phyloP scores from a whole-genome alignment of 768 basidiomycete genomes.

The Cyclocybe aegerita region DNA sequence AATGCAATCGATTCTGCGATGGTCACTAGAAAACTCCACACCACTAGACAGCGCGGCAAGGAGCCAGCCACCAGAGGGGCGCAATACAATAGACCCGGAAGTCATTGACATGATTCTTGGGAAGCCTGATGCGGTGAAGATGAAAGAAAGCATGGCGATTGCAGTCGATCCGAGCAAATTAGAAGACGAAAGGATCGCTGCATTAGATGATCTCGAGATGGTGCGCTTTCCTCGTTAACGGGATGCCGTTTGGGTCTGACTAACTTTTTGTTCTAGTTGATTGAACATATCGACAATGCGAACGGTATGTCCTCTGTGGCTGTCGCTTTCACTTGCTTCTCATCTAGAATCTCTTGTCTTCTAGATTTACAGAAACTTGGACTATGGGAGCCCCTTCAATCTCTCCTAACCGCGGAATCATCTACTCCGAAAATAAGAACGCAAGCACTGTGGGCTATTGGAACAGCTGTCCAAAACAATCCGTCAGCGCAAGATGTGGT shows the following conservation, averaged over 20 bases:
- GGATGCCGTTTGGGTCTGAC: too few species aligned
- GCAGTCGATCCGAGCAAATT: slow-evolving; percentile 56
- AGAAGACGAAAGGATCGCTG: slow-evolving; percentile 61
- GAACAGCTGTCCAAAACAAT: slow-evolving; percentile 90
- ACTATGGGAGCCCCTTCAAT: slow-evolving; percentile 78
- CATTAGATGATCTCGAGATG: slow-evolving; percentile 88
- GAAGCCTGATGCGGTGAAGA: slow-evolving; percentile 75
- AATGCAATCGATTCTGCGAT: slow-evolving; percentile 80
- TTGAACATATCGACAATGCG: slow-evolving; percentile 90
- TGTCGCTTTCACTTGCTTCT: neutral
- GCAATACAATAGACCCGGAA: slow-evolving; percentile 70
- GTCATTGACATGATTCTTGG: slow-evolving; percentile 86
- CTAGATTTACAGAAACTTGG: slow-evolving; percentile 73
- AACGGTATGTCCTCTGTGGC: slow-evolving; percentile 75
- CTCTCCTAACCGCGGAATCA: slow-evolving; percentile 51
- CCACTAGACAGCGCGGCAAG: slow-evolving; percentile 27
- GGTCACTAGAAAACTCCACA: slow-evolving; percentile 75
- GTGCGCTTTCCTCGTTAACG: too few species aligned
- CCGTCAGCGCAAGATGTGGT: slow-evolving; percentile 79
- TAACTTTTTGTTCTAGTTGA: slow-evolving; percentile 45
- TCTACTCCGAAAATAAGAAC: slow-evolving; percentile 61
- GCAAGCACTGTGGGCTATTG: slow-evolving; percentile 82
- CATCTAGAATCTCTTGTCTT: neutral
- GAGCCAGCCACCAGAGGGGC: slow-evolving; percentile 30
- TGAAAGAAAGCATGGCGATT: slow-evolving; percentile 75